Percentiles rank a stretch among this genome's conserved stretches.
Evolutionary conservation across 257 asterid species (phyloP).

Genomic region (Osmanthus fragrans): DNA sequence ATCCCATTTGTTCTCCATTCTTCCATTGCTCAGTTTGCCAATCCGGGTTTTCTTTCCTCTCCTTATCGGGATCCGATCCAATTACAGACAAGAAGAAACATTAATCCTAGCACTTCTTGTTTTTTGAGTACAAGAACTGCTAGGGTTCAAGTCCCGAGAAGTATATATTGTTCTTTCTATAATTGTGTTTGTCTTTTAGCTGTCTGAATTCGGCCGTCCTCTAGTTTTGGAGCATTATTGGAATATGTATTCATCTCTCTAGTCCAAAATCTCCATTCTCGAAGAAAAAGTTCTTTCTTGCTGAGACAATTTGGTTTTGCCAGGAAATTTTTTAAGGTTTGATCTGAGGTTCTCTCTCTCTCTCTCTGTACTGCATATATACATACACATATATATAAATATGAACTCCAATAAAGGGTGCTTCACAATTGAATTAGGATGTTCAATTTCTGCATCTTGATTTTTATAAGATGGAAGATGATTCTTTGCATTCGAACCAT

Average conservation of each 20-base stretch:
- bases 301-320: background rate
- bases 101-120: slow-evolving; percentile 26
- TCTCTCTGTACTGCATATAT: background rate
- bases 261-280: background rate
- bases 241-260: slow-evolving; percentile 24
- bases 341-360: background rate
- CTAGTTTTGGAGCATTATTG: slow-evolving; percentile 17
- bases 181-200: slow-evolving; percentile 27
- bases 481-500: background rate
- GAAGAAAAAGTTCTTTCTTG: no score
- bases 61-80: slow-evolving; percentile 47
- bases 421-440: background rate
- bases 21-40: slow-evolving; percentile 37
- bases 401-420: background rate
- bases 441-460: background rate
- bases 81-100: slow-evolving; percentile 31
- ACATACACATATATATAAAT: no score
- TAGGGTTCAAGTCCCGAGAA: slow-evolving; percentile 63
- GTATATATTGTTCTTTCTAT: slow-evolving; percentile 26
- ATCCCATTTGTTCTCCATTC: slow-evolving; percentile 35
- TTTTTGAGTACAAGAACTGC: background rate
- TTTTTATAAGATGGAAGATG: background rate
- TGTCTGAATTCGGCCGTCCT: slow-evolving; percentile 24
- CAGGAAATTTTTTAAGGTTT: background rate
- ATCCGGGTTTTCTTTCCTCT: slow-evolving; percentile 24